phyloP scores from a whole-genome alignment of 208 protist species.

The Leishmania braziliensis region DNA sequence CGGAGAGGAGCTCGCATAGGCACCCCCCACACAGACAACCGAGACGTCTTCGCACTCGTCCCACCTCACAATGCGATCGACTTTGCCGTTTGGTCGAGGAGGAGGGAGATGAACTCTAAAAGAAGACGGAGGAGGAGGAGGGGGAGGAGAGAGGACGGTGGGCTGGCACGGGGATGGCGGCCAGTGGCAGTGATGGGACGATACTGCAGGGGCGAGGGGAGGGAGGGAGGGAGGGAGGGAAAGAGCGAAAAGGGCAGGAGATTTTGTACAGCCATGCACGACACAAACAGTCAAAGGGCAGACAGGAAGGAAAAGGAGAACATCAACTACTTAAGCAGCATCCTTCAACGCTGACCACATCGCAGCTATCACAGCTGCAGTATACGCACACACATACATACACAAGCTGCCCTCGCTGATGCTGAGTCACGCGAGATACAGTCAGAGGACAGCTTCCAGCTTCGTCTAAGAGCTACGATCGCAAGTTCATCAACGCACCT shows the following conservation, averaged over 20 bases:
- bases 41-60: background rate
- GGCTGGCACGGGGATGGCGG: background rate
- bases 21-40: background rate
- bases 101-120: background rate
- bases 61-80: background rate
- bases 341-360: background rate
- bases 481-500: background rate
- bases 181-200: background rate
- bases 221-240: background rate
- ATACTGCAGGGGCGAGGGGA: background rate
- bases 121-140: background rate
- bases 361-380: slow-evolving; percentile 1
- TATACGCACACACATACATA: slow-evolving; percentile 13
- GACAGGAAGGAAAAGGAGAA: background rate
- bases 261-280: background rate
- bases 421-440: background rate
- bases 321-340: background rate
- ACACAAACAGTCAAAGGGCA: too few species aligned
- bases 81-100: background rate
- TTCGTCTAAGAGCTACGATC: background rate
- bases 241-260: background rate
- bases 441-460: background rate
- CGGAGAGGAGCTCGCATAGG: background rate
- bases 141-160: background rate
- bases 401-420: background rate